Conservation (phyloP, 1,284 basidiomycete genomes). For the Moesziomyces antarcticus region DNA sequence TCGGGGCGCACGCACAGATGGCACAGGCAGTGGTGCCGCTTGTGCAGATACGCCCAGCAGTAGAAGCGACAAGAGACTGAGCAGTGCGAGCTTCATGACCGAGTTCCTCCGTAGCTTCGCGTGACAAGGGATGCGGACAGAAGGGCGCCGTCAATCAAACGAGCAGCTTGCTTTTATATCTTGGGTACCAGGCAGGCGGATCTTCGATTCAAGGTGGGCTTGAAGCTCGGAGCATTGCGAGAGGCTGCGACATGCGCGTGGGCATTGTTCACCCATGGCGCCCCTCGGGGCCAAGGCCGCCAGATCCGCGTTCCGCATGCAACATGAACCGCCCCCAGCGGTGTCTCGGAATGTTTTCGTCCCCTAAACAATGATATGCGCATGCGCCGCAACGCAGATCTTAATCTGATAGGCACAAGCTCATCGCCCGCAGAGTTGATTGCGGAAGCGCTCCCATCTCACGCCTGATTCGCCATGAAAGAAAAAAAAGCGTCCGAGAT, state of each 20-base stretch:
- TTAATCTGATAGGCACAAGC: background rate
- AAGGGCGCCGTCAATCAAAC: background rate
- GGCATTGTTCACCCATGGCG: too few relatives aligned
- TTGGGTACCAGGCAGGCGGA: too few relatives aligned
- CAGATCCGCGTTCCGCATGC: background rate
- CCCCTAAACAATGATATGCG: background rate
- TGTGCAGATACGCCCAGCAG: background rate
- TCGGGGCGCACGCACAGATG: background rate
- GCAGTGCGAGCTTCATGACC: background rate
- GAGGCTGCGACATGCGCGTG: too few relatives aligned
- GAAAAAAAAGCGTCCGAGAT: background rate
- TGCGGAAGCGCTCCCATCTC: too few relatives aligned
- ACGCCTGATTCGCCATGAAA: too few relatives aligned
- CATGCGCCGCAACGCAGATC: background rate
- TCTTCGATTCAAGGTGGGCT: too few relatives aligned
- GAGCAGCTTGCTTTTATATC: too few relatives aligned
- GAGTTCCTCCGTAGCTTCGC: background rate
- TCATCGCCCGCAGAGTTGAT: too few relatives aligned
- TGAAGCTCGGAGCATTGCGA: too few relatives aligned
- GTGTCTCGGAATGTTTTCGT: background rate
- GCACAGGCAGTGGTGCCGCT: background rate
- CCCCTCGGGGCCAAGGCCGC: background rate
- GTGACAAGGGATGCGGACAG: background rate
- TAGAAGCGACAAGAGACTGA: background rate
- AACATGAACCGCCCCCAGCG: too few relatives aligned